A percentile compares a stretch with the other conserved stretches of the same genome.
These are phyloP conservation scores for Macrophomina pseudophaseolina DNA, from an alignment of 2,329 filamentous ascomycete genomes.

Conservation along the genomic window DNA sequence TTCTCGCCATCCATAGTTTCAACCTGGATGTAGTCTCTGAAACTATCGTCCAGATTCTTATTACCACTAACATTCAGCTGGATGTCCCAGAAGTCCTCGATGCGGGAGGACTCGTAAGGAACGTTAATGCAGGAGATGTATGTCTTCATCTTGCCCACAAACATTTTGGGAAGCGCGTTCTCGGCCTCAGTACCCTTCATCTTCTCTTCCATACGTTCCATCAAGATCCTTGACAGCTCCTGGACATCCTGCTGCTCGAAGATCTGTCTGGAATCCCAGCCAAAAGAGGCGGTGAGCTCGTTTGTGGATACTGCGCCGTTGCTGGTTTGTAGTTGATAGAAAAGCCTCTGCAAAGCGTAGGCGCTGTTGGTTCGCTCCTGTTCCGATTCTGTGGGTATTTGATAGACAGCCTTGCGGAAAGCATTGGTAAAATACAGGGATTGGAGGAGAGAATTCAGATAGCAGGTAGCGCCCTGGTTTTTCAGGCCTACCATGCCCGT, in stretches of 20 bases:
- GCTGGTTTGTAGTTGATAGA: slow-evolving; percentile 92
- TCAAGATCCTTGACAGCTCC: slow-evolving; percentile 92
- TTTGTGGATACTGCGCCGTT: slow-evolving; percentile 83
- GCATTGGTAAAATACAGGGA: slow-evolving; percentile 68
- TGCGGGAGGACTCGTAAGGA: slow-evolving; percentile 91
- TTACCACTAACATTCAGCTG: slow-evolving; percentile 96
- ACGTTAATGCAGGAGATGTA: slow-evolving; percentile 99
- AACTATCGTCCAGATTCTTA: slow-evolving; percentile 90
- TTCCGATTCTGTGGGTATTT: slow-evolving; percentile 91
- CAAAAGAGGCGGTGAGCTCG: slow-evolving; percentile 94
- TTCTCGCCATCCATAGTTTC: slow-evolving; percentile 98
- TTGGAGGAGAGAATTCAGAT: slow-evolving; percentile 56
- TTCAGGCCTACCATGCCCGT: slow-evolving; percentile 96
- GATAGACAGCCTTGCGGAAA: slow-evolving; percentile 96
- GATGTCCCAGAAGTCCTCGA: slow-evolving; percentile 99
- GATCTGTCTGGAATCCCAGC: slow-evolving; percentile 96
- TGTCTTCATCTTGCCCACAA: slow-evolving; percentile 97
- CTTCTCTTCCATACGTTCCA: slow-evolving; percentile 95
- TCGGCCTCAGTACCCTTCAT: slow-evolving; percentile 97
- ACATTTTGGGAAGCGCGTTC: slow-evolving; percentile 86
- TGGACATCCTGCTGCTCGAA: slow-evolving; percentile 99
- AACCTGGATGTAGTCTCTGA: slow-evolving; percentile 94
- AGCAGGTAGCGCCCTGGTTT: slow-evolving; percentile 83
- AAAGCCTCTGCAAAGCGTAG: slow-evolving; percentile 89
- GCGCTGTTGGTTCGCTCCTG: slow-evolving; percentile 84